Evolutionary conservation across 2,329 filamentous ascomycete species (phyloP).

Genomic region (Pezicula neosporulosa): DNA sequence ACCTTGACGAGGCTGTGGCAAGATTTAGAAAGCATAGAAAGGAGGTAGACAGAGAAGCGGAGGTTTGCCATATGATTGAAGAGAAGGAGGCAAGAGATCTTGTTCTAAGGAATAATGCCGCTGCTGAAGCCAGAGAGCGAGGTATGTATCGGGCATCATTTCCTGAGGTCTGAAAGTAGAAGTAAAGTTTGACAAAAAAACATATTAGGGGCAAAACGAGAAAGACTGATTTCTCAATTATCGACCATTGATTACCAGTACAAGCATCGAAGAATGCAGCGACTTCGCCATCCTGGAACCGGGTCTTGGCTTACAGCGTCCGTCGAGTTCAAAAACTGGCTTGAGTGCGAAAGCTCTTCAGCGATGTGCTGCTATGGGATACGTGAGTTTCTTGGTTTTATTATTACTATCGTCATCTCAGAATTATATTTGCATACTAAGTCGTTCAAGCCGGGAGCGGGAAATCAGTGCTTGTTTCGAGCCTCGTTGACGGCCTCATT

Average conservation of each 20-base stretch:
- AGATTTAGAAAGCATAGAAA: slow-evolving; percentile 10
- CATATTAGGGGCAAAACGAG: too few species aligned
- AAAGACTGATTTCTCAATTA: too few species aligned
- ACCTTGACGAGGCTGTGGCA: slow-evolving; percentile 7
- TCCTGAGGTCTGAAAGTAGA: too few species aligned
- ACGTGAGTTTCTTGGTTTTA: slow-evolving; percentile 3
- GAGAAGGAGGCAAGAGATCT: slow-evolving; percentile 4
- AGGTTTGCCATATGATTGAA: slow-evolving; percentile 10
- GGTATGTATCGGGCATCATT: background rate
- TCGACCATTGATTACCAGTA: too few species aligned
- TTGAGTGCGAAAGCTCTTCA: background rate
- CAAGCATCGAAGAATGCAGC: slow-evolving; percentile 8
- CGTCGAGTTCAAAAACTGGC: slow-evolving; percentile 1
- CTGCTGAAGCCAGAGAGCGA: slow-evolving; percentile 1
- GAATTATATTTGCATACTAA: slow-evolving; percentile 3
- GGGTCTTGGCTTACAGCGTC: slow-evolving; percentile 6
- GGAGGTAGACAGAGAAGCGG: slow-evolving; percentile 10
- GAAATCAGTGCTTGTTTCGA: slow-evolving; percentile 4
- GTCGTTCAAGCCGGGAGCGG: slow-evolving; percentile 17
- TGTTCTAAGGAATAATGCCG: slow-evolving; percentile 1
- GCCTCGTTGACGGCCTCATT: slow-evolving; percentile 13
- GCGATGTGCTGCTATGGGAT: slow-evolving; percentile 14
- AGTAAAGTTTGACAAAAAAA: too few species aligned
- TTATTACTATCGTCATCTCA: background rate
- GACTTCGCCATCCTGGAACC: slow-evolving; percentile 6